A percentile compares a stretch with the other conserved stretches of the same genome.
phyloP scores from a whole-genome alignment of 1,284 basidiomycete genomes.

The Flammula alnicola region DNA sequence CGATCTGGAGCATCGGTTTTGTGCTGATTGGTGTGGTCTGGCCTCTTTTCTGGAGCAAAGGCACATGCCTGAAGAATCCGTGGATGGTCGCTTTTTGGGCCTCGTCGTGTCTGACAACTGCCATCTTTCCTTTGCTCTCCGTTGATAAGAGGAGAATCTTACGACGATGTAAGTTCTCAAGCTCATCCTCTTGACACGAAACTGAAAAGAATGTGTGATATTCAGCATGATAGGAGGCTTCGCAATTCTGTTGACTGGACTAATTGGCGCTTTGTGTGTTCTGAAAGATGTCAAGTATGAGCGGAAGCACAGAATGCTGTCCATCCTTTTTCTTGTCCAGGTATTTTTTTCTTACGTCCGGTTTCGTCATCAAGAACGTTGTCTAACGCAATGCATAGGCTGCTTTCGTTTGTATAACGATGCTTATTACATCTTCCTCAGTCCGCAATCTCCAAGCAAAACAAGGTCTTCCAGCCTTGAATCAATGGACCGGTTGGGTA shows the following conservation, averaged over 20 bases:
- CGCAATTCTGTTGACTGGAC: conserved; percentile 13
- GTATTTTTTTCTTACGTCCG: conserved; percentile 29
- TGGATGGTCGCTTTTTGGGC: conserved; percentile 52
- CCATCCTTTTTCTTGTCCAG: conserved; percentile 40
- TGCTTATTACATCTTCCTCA: conserved; percentile 62
- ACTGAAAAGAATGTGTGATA: not conserved
- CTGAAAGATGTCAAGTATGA: conserved; percentile 2
- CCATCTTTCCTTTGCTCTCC: conserved; percentile 72
- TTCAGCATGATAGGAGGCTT: conserved; percentile 20
- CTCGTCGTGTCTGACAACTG: conserved; percentile 56
- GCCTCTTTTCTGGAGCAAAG: conserved; percentile 60
- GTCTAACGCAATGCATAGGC: conserved; percentile 27
- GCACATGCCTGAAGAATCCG: conserved; percentile 34
- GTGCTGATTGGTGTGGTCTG: conserved; percentile 68
- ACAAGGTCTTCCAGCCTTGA: conserved; percentile 64
- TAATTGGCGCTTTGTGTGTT: conserved; percentile 3
- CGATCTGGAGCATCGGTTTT: conserved; percentile 77
- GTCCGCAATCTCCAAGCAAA: conserved; percentile 66
- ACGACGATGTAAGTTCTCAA: conserved; percentile 54
- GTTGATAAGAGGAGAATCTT: conserved; percentile 80
- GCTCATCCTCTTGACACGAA: not conserved
- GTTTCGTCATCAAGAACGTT: not conserved
- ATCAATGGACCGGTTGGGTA: conserved; percentile 72
- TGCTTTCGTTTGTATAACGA: conserved; percentile 50
- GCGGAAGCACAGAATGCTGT: conserved; percentile 8